Conservation (phyloP, 176 grass and related monocot genomes). For the Chloris gayana region DNA sequence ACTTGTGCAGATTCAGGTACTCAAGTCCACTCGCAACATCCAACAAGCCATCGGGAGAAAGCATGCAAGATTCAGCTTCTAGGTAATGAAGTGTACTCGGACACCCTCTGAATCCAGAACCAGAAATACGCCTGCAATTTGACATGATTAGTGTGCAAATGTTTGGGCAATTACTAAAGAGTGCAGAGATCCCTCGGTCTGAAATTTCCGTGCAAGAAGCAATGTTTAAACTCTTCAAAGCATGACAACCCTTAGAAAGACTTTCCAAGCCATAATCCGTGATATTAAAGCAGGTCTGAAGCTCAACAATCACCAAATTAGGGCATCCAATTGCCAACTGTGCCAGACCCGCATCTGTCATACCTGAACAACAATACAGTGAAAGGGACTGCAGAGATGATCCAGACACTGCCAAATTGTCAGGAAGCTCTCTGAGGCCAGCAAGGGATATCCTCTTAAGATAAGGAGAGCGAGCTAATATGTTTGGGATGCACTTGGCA, state of each 20-base stretch:
- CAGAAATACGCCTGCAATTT: constrained; percentile 68
- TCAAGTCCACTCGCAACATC: constrained; percentile 55
- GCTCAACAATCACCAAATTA: constrained; percentile 78
- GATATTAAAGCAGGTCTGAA: constrained; percentile 71
- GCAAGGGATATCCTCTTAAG: constrained; percentile 66
- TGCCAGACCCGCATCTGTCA: constrained; percentile 70
- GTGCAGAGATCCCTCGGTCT: constrained; percentile 63
- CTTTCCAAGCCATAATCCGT: constrained; percentile 71
- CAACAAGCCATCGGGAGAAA: constrained; percentile 66
- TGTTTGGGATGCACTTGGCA: constrained; percentile 57
- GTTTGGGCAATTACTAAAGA: constrained; percentile 52
- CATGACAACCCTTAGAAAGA: constrained; percentile 57
- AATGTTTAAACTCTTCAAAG: constrained; percentile 77
- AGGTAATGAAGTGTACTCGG: constrained; percentile 62
- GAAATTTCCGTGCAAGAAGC: constrained; percentile 61
- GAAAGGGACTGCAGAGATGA: constrained; percentile 69
- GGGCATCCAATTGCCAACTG: constrained; percentile 56
- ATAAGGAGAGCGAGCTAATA: constrained; percentile 61
- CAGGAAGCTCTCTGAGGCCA: constrained; percentile 63
- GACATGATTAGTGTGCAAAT: constrained; percentile 62
- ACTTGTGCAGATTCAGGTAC: constrained; percentile 73
- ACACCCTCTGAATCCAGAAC: constrained; percentile 69
- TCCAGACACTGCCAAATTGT: constrained; percentile 55
- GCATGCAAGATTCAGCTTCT: constrained; percentile 81
- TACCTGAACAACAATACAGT: constrained; percentile 76